Percentiles rank a stretch among this genome's conserved stretches.
phyloP scores from a whole-genome alignment of 169 alveolate genomes.

The Plasmodium malariae region DNA sequence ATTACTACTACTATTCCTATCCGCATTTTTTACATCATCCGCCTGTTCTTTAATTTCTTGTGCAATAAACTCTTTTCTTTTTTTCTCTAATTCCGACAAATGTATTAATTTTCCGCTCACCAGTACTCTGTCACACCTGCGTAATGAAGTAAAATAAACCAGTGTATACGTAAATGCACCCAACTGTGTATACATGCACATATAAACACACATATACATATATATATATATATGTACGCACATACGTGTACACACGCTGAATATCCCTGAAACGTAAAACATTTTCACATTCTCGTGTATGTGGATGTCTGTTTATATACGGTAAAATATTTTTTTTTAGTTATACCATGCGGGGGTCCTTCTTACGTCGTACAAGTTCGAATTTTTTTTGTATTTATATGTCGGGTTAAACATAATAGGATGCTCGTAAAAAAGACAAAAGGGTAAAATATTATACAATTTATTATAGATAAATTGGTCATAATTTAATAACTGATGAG shows the following conservation, averaged over 20 bases:
- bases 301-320: background rate
- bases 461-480: constrained; percentile 74
- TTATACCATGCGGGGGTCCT: constrained; percentile 74
- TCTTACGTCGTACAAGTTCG: constrained; percentile 71
- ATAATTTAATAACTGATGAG: constrained; percentile 28
- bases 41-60: background rate
- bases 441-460: constrained; percentile 57
- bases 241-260: background rate
- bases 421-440: constrained; percentile 63
- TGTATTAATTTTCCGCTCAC: constrained; percentile 72
- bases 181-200: background rate
- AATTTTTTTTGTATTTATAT: constrained; percentile 68
- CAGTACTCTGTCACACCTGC: constrained; percentile 67
- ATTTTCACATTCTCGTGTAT: background rate
- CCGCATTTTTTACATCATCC: constrained; percentile 3
- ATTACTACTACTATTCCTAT: no score
- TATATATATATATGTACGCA: background rate
- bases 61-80: constrained; percentile 11
- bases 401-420: constrained; percentile 72
- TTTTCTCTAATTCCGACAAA: constrained; percentile 72
- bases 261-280: background rate
- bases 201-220: background rate
- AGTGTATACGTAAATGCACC: background rate
- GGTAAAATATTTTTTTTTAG: background rate
- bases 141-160: background rate